Percentiles rank a stretch among this genome's conserved stretches.
Conservation (phyloP, 306 rosid species). For the Prunus kanzakura region DNA sequence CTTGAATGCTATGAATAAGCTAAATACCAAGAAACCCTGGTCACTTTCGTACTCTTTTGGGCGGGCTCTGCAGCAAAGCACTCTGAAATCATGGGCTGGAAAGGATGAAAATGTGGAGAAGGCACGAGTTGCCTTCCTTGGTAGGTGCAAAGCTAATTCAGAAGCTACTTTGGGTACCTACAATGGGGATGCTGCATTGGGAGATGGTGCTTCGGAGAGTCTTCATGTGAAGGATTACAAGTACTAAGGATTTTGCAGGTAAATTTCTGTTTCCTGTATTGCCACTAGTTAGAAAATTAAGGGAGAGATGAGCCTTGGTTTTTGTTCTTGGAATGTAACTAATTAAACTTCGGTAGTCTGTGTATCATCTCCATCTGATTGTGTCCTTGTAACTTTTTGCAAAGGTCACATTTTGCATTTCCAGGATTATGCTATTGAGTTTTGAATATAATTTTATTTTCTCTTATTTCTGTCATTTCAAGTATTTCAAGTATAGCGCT, state of each 20-base stretch:
- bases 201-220: slow-evolving; percentile 71
- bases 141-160: slow-evolving; percentile 74
- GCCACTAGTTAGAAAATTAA: not conserved
- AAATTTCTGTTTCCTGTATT: not conserved
- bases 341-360: not conserved
- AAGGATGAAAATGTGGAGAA: slow-evolving; percentile 52
- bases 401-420: not conserved
- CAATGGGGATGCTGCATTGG: slow-evolving; percentile 53
- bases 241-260: slow-evolving; percentile 23
- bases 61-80: slow-evolving; percentile 78
- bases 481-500: not conserved
- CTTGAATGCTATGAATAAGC: slow-evolving; percentile 71
- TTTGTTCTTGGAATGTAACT: not conserved
- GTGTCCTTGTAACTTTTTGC: not conserved
- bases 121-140: slow-evolving; percentile 63
- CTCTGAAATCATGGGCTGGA: slow-evolving; percentile 88
- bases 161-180: slow-evolving; percentile 72
- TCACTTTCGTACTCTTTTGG: slow-evolving; percentile 73
- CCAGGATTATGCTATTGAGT: not conserved
- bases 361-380: not conserved
- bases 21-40: slow-evolving; percentile 83
- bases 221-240: slow-evolving; percentile 74
- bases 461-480: not conserved
- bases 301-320: not conserved
- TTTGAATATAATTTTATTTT: not conserved